Conservation (phyloP, 2,329 filamentous ascomycete genomes). For the Trichoderma atroviride region DNA sequence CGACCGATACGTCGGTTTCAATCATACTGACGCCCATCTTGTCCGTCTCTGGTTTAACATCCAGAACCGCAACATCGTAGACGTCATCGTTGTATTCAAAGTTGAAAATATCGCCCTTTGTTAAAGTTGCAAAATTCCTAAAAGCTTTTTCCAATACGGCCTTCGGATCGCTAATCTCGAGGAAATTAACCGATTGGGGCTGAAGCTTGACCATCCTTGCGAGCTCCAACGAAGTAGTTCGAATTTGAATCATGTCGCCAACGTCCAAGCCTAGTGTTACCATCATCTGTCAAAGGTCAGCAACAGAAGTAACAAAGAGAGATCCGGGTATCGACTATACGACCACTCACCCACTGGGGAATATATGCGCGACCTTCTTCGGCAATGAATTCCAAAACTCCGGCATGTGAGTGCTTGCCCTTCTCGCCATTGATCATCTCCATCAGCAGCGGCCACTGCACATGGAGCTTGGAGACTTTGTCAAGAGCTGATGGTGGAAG, state of each 20-base stretch:
- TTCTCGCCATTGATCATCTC: constrained; percentile 89
- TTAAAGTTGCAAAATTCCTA: constrained; percentile 91
- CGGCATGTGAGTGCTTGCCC: constrained; percentile 82
- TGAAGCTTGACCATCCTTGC: constrained; percentile 95
- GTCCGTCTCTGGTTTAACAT: constrained; percentile 83
- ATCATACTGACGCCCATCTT: constrained; percentile 91
- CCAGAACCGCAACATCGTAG: constrained; percentile 90
- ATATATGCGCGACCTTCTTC: constrained; percentile 97
- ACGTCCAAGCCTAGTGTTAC: constrained; percentile 85
- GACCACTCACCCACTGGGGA: constrained; percentile 77
- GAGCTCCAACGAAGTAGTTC: constrained; percentile 88
- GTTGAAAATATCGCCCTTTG: constrained; percentile 91
- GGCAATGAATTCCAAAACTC: constrained; percentile 95
- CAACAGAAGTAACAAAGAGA: not conserved
- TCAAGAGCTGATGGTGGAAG: constrained; percentile 95
- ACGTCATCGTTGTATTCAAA: constrained; percentile 95
- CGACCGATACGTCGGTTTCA: constrained; percentile 94
- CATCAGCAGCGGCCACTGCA: constrained; percentile 96
- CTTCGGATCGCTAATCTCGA: constrained; percentile 96
- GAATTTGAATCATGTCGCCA: constrained; percentile 92
- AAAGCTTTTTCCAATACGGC: constrained; percentile 96
- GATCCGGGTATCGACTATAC: not conserved
- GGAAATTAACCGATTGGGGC: constrained; percentile 88
- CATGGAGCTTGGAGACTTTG: constrained; percentile 93
- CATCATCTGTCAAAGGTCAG: constrained; percentile 72